phyloP scores from a whole-genome alignment of 306 rosid species.

The Fragaria vesca region DNA sequence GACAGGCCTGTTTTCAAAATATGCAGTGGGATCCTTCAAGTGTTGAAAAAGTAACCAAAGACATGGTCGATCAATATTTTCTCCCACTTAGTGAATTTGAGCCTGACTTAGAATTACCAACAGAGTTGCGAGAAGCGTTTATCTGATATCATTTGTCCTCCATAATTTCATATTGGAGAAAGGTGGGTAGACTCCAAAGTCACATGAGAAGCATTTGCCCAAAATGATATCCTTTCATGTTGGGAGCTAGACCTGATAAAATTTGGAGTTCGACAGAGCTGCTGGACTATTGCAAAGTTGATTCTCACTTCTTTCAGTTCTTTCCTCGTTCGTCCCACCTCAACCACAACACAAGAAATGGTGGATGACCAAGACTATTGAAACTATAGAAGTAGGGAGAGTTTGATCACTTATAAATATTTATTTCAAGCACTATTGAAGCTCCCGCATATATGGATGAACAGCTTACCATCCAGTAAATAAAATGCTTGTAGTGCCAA shows the following conservation, averaged over 20 bases:
- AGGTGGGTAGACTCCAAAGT: neutral
- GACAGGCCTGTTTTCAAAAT: constrained; percentile 7
- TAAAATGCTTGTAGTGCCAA: neutral
- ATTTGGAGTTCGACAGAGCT: neutral
- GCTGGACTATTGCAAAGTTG: neutral
- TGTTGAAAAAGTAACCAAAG: constrained; percentile 66
- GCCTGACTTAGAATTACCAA: constrained; percentile 73
- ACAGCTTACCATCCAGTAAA: neutral
- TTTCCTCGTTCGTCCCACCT: neutral
- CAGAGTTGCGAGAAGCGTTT: constrained; percentile 60
- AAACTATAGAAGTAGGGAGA: neutral
- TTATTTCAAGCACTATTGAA: no score
- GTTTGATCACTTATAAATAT: no score
- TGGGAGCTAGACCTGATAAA: neutral
- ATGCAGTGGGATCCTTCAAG: constrained; percentile 97
- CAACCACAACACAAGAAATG: neutral
- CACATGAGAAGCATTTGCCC: neutral
- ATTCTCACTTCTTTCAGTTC: neutral
- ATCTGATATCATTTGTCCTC: neutral
- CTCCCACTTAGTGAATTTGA: constrained; percentile 56
- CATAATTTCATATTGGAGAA: neutral
- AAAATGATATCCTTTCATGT: neutral
- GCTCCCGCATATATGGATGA: no score
- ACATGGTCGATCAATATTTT: constrained; percentile 82
- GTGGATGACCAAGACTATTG: neutral